Conservation (phyloP, 306 rosid genomes). For the Trifolium pratense region DNA sequence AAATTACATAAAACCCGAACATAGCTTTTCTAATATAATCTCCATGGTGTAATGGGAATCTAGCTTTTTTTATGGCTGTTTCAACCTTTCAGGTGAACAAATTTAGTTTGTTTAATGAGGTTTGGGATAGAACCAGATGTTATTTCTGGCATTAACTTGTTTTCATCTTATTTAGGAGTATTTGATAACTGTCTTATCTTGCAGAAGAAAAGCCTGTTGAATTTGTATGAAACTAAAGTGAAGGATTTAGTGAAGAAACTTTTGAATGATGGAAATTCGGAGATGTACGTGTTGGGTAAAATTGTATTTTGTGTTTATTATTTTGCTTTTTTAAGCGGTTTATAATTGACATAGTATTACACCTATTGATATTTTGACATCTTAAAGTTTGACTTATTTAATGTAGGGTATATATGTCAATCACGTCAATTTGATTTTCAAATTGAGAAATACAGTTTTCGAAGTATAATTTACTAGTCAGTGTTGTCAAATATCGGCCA, state of each 20-base stretch:
- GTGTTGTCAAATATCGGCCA: too few species aligned
- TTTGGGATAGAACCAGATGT: constrained; percentile 35
- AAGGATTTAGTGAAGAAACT: constrained; percentile 73
- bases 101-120: background rate
- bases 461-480: constrained; percentile 13
- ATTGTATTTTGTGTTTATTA: constrained; percentile 12
- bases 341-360: constrained; percentile 3
- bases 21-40: constrained; percentile 24
- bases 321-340: constrained; percentile 14
- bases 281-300: constrained; percentile 60
- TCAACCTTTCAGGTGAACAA: constrained; percentile 29
- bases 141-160: constrained; percentile 29
- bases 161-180: constrained; percentile 30
- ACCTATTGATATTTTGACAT: constrained; percentile 12
- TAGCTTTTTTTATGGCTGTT: constrained; percentile 23
- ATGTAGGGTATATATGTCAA: background rate
- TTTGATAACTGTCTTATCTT: constrained; percentile 48
- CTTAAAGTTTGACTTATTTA: constrained; percentile 6
- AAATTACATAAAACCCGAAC: constrained; percentile 7
- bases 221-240: constrained; percentile 74
- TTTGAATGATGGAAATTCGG: constrained; percentile 65
- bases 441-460: constrained; percentile 20
- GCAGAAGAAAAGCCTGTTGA: constrained; percentile 81
- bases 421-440: constrained; percentile 33
- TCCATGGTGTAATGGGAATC: constrained; percentile 17